Conservation (phyloP, 768 basidiomycete species). For the Termitomyces sp. region DNA sequence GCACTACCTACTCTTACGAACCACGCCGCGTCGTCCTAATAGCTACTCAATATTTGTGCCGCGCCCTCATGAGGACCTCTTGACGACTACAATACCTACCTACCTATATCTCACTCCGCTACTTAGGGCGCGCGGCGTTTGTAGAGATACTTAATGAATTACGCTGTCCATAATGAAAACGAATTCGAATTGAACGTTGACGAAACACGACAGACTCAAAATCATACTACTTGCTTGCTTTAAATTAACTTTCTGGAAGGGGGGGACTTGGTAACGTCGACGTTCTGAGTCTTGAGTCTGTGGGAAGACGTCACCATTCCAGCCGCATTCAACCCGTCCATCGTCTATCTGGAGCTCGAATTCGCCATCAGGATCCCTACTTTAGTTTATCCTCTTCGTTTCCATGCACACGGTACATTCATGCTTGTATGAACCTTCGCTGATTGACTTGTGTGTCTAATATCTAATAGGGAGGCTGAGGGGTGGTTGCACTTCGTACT, state of each 20-base stretch:
- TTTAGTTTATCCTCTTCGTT: slow-evolving; percentile 6
- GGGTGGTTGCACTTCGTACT: neutral
- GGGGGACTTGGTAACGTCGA: neutral
- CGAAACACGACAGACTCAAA: neutral
- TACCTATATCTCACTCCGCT: neutral
- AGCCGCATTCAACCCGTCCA: neutral
- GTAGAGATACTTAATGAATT: slow-evolving; percentile 11
- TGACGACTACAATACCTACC: slow-evolving; percentile 1
- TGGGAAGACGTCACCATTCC: neutral
- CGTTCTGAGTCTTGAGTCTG: neutral
- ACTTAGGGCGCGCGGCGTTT: slow-evolving; percentile 10
- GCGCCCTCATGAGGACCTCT: neutral
- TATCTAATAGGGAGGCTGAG: neutral
- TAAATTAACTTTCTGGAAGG: neutral
- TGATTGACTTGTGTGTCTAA: neutral
- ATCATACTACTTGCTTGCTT: neutral
- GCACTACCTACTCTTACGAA: slow-evolving; percentile 7
- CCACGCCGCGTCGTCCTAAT: slow-evolving; percentile 14
- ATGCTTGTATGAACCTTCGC: neutral
- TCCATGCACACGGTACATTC: neutral
- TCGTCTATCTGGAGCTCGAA: neutral
- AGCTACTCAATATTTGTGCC: neutral
- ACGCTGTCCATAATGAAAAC: slow-evolving; percentile 15
- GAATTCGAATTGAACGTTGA: neutral
- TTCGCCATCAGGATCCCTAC: neutral